Base-by-base conservation (phyloP, 2,329 filamentous ascomycete genomes). In the Hymenoscyphus infarciens region DNA sequence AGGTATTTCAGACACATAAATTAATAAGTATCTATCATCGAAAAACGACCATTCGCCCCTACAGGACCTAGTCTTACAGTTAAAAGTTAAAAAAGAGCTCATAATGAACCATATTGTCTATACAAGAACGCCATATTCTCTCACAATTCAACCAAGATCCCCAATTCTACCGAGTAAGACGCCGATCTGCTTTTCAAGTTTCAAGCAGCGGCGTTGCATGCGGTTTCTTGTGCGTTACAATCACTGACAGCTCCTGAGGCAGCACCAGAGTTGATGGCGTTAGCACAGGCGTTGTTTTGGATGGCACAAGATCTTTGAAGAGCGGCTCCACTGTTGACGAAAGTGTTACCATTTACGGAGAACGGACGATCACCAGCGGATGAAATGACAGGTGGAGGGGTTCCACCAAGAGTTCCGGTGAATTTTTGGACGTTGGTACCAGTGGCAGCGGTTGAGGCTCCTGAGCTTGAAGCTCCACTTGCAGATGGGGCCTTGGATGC, bases 231-330 rank as follows among this genome's bases (percentile, higher is more conserved):
- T 4, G 75, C 70, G 65, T 81, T 77, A 76, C 86, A 89, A 61
- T 86, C 80, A n/a, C 70, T 66, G 31, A 82, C 74, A 3, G 74
- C 76, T 63, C 77, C 78, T 3, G 71, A 67, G 15, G 77, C 68
- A 58, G 74, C 63, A 22, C 84, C 82, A 13, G 75, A 69, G 73
- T 87, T 88, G 62, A 82, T 82, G 31, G 80, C 80, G 66, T 85
- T 76, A 13, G 82, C 77, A 70, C 87, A 89, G 3, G 73, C 75
- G 69, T 87, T 88, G 76, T 85, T 82, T 76, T 88, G 71, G 84
- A 71, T 55, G 64, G 85, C 81, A 71, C 87, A 89, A 39, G 84
- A 81, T 56, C 87, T 79, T 74, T 87, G 81, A 49, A 82, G 75
- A 22, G 87, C 87, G 10, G 81, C 82, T 2, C 72, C 75, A 67